phyloP scores from a whole-genome alignment of 169 alveolate genomes.

The Plasmodium inui region DNA sequence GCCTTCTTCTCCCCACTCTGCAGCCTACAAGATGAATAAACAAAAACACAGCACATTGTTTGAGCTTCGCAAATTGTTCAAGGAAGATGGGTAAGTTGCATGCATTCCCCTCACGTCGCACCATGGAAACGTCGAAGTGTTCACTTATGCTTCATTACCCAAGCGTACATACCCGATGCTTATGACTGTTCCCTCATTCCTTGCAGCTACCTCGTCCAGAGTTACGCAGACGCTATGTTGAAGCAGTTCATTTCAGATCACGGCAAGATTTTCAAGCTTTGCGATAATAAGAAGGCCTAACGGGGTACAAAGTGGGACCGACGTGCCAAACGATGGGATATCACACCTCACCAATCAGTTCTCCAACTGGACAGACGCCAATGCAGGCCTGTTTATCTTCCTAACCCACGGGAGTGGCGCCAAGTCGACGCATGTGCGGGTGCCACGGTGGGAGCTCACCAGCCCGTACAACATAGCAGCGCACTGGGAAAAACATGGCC shows the following conservation, averaged over 20 bases:
- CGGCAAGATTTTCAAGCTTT: slow-evolving; percentile 19
- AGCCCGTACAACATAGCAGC: not conserved
- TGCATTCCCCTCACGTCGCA: not conserved
- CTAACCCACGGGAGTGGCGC: not conserved
- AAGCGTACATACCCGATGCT: not conserved
- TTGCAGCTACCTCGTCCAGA: slow-evolving; percentile 7
- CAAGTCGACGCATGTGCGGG: not conserved
- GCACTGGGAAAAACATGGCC: not conserved
- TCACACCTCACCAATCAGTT: not conserved
- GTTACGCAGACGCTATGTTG: slow-evolving; percentile 10
- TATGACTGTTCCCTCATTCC: not conserved
- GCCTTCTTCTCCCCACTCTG: not conserved
- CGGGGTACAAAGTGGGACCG: not conserved
- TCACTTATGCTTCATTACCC: not conserved
- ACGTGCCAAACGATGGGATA: not conserved
- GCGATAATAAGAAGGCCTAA: slow-evolving; percentile 3
- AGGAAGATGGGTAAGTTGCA: slow-evolving; percentile 36
- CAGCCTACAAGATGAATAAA: slow-evolving; percentile 30
- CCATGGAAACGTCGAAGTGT: not conserved
- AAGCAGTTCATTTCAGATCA: slow-evolving; percentile 37
- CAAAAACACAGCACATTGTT: slow-evolving; percentile 7
- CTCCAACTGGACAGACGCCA: not conserved
- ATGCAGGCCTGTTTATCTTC: not conserved
- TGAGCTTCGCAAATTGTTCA: slow-evolving; percentile 35
- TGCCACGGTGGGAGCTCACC: not conserved